Conservation (phyloP, 192 early-diverging fungal species). For the Coemansia sp. region DNA sequence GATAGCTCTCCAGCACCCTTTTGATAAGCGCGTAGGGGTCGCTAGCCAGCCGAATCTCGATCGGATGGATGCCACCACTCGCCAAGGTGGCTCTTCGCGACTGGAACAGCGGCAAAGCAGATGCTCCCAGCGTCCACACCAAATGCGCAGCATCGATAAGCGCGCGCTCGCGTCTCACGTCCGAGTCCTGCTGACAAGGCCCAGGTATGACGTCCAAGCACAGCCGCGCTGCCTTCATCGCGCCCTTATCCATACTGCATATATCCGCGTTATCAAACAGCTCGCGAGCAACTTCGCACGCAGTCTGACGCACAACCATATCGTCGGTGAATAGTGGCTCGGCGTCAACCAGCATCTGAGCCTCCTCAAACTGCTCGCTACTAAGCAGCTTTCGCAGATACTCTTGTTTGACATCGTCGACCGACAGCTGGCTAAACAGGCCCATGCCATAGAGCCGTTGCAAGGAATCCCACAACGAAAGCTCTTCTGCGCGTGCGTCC, state of each 20-base stretch:
- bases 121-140: slow-evolving; percentile 11
- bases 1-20: slow-evolving; percentile 17
- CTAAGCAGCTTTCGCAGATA: slow-evolving; percentile 16
- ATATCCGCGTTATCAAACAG: slow-evolving; percentile 47
- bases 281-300: slow-evolving; percentile 38
- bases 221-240: slow-evolving; percentile 17
- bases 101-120: neutral
- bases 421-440: slow-evolving; percentile 9
- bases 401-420: slow-evolving; percentile 21
- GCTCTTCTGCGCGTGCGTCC: neutral
- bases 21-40: slow-evolving; percentile 23
- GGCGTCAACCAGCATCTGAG: slow-evolving; percentile 17
- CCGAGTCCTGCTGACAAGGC: neutral
- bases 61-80: slow-evolving; percentile 14
- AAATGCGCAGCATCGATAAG: slow-evolving; percentile 36
- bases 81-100: neutral
- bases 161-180: slow-evolving; percentile 16
- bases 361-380: slow-evolving; percentile 22
- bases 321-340: slow-evolving; percentile 2
- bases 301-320: slow-evolving; percentile 10
- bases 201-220: slow-evolving; percentile 22
- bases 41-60: slow-evolving; percentile 28
- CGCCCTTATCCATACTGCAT: slow-evolving; percentile 15
- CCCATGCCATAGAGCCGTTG: neutral
- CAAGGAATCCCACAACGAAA: slow-evolving; percentile 6